phyloP scores from a whole-genome alignment of 768 basidiomycete genomes.

The Porpolomopsis calyptriformis region DNA sequence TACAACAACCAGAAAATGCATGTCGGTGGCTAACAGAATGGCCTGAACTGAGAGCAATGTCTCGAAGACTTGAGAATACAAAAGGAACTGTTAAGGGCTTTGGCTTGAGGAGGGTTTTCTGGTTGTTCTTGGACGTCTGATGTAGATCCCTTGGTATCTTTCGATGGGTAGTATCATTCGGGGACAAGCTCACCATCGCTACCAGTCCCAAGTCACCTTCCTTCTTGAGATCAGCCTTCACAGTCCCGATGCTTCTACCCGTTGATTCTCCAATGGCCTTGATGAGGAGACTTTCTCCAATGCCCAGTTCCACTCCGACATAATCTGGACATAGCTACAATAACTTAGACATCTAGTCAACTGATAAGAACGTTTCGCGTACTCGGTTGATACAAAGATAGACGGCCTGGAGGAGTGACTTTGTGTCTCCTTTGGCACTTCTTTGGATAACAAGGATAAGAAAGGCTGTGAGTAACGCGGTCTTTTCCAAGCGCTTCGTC shows the following conservation, averaged over 20 bases:
- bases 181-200: slow-evolving; percentile 59
- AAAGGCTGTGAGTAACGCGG: slow-evolving; percentile 77
- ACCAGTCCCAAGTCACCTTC: slow-evolving; percentile 94
- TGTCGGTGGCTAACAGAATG: slow-evolving; percentile 46
- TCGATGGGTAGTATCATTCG: slow-evolving; percentile 1
- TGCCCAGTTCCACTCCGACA: slow-evolving; percentile 87
- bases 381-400: slow-evolving; percentile 97
- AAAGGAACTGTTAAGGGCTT: slow-evolving; percentile 81
- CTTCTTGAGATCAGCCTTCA: slow-evolving; percentile 89
- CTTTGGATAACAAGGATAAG: slow-evolving; percentile 82
- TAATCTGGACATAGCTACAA: slow-evolving; percentile 87
- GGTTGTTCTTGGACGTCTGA: slow-evolving; percentile 86
- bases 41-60: slow-evolving; percentile 80
- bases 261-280: slow-evolving; percentile 95
- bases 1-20: not conserved
- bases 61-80: slow-evolving; percentile 83
- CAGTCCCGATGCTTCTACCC: slow-evolving; percentile 68
- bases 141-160: not conserved
- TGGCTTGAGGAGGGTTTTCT: slow-evolving; percentile 90
- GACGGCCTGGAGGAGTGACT: slow-evolving; percentile 75
- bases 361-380: slow-evolving; percentile 17
- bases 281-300: slow-evolving; percentile 87
- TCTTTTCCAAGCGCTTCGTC: slow-evolving; percentile 92
- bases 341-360: slow-evolving; percentile 9
- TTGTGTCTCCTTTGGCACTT: slow-evolving; percentile 61